Conservation (phyloP, 1,284 basidiomycete species). For the Ganoderma sinense region DNA sequence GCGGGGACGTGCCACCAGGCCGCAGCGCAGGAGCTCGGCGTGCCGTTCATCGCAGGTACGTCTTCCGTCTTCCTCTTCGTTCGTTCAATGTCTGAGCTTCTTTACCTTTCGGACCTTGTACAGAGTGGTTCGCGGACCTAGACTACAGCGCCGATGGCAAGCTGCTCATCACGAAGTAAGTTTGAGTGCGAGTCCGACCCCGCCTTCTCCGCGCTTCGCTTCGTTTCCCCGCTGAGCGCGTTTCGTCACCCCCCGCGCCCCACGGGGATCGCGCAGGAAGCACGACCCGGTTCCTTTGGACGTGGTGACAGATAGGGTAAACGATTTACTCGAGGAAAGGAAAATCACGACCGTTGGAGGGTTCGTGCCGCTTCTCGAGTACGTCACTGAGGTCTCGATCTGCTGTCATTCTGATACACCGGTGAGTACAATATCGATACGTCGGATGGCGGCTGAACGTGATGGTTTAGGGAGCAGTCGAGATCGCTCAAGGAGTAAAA, state of each 20-base stretch:
- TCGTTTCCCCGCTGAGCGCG: not conserved
- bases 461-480: slow-evolving; percentile 53
- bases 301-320: slow-evolving; percentile 53
- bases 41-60: slow-evolving; percentile 66
- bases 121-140: slow-evolving; percentile 72
- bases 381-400: slow-evolving; percentile 60
- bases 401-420: slow-evolving; percentile 75
- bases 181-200: not conserved
- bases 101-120: not conserved
- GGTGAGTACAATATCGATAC: slow-evolving; percentile 42
- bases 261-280: slow-evolving; percentile 44
- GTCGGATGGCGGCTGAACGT: not conserved
- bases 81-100: no score
- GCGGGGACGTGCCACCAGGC: slow-evolving; percentile 65
- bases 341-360: slow-evolving; percentile 55
- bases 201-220: not conserved
- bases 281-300: slow-evolving; percentile 56
- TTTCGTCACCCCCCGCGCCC: not conserved
- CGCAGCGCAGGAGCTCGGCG: slow-evolving; percentile 57
- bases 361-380: slow-evolving; percentile 51
- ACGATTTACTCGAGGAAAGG: slow-evolving; percentile 25
- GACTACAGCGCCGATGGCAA: slow-evolving; percentile 63
- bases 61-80: no score
- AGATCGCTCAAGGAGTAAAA: slow-evolving; percentile 57
- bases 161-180: slow-evolving; percentile 63